Evolutionary conservation across 78 protist genomes (phyloP), one percentile per base, ranked within the genome.

Genomic region (Dictyostelium discoideum): DNA sequence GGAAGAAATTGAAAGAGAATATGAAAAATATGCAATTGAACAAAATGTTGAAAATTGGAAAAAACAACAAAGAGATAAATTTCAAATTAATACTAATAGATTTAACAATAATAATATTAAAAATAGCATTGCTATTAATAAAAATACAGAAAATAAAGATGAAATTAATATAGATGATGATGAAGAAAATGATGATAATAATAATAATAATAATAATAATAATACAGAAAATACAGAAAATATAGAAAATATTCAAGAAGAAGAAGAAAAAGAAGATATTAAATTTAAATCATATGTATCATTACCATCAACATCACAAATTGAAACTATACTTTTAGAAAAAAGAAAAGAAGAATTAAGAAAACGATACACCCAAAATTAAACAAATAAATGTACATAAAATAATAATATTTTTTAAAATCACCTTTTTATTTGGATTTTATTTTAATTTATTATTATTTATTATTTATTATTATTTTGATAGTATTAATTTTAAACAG

Each of bases 31-130:
- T 44, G 78, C 67, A 14, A 79, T 86, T 5, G 87, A 87, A 10
- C 86, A 67, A 0, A 77, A 85, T n/a, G 96, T 76, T 18, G 93
- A 60, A 20, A 40, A 74, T 63, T 88, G 96, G 97, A 92, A 96
- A 65, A 63, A 5, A 77, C 87, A 77, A 77, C 89, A 84, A 48
- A 87, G 76, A 72, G 84, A 76, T 3, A 76, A 86, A 57, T 67
- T 67, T 74, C 50, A 67, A 54, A 65, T 40, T 16, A 65, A 87
- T 73, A 29, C 32, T 4, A 54, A 37, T 32, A 72, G 40, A 29
- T 72, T 72, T 14, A 29, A 16, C 24, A n/a, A 74, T 42, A 72
- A 80, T 40, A 44, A 44, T 50, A 60, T 20, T 3, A 85, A 10
- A 7, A 82, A 46, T 7, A 84, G 42, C 16, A 57, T 32, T 69